Evolutionary conservation across 179 eudicot genomes (phyloP), one percentile per base, ranked within the genome.

Genomic region (Amaranthus tricolor): DNA sequence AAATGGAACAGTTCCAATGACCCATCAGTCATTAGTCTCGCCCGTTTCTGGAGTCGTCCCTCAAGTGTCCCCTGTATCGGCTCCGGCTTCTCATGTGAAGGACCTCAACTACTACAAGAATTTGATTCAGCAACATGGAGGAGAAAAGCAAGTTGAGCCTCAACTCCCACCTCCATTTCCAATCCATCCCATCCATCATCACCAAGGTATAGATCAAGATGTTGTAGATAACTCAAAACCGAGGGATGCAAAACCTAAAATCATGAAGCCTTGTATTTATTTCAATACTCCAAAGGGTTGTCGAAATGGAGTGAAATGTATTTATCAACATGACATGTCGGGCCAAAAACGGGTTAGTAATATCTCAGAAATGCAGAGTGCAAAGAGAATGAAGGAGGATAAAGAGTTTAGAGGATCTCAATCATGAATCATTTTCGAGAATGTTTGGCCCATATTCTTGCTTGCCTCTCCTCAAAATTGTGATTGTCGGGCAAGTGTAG

Each of bases 111-210:
- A 91, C 63, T 89, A 86, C 72, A 91, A 88, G 87, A 88, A 86
- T 74, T 84, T 91, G 79, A 86, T 91, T 79, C 97, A 91, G 76
- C 97, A 89, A 77, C 91, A 89, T 6, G 97, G 94, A 54, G 94
- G 82, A 54, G 94, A 88, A 15, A 88, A 80, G 61, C 82, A 72
- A 58, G 17, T 31, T 2, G 91, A 88, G 62, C 69, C 54, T 21
- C 58, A 31, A 31, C 40, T 31, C 40, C 40, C 40, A 15, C 72
- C 79, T 31, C 84, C 79, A 58, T 82, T 66, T 71, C 52, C 62
- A 31, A 64, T 64, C 66, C 79, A 64, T 16, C 79, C 74, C 66
- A 84, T 71, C 76, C 81, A 84, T 44, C 87, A 72, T 53, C 58
- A 31, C 40, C 40, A 76, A 24, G 78, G 78, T 24, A 24, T 71